phyloP scores from a whole-genome alignment of 805 yeast species.

The Ogataea thermomethanolica region DNA sequence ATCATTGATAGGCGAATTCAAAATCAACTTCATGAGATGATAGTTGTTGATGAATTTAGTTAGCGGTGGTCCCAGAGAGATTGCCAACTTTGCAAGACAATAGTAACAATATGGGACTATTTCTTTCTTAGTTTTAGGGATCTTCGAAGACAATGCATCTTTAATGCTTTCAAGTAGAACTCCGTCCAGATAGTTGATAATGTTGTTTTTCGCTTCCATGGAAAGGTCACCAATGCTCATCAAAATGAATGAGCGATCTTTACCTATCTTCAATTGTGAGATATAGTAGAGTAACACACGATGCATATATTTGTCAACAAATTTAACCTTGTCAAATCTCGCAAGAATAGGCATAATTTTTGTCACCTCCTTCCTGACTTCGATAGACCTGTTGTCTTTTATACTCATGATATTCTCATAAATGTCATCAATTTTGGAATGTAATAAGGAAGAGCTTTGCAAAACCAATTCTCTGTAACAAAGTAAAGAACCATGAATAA shows the following conservation, averaged over 20 bases:
- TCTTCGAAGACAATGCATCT: constrained; percentile 67
- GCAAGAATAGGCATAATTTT: constrained; percentile 81
- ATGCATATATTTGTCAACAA: constrained; percentile 79
- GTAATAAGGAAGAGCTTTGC: constrained; percentile 69
- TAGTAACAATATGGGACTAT: constrained; percentile 84
- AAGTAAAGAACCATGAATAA: constrained; percentile 82
- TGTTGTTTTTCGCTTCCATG: constrained; percentile 71
- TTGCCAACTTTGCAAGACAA: constrained; percentile 81
- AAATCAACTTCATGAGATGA: constrained; percentile 65
- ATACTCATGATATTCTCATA: constrained; percentile 70
- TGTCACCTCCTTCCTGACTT: constrained; percentile 82
- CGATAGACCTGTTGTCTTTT: constrained; percentile 71
- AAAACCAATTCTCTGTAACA: constrained; percentile 76
- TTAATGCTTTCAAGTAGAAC: constrained; percentile 80
- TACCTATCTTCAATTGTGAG: constrained; percentile 65
- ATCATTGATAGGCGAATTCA: constrained; percentile 79
- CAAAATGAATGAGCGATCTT: constrained; percentile 74
- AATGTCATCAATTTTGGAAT: constrained; percentile 68
- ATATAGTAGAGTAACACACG: constrained; percentile 73
- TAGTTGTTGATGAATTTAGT: constrained; percentile 85
- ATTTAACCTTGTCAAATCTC: constrained; percentile 65
- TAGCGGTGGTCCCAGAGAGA: constrained; percentile 88
- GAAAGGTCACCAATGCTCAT: constrained; percentile 84
- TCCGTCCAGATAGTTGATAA: constrained; percentile 85
- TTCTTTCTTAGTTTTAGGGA: constrained; percentile 61